Evolutionary conservation across 225 moss, liverwort and hornwort species (phyloP), one percentile per base, ranked within the genome.

Genomic region (Pleurozium schreberi): DNA sequence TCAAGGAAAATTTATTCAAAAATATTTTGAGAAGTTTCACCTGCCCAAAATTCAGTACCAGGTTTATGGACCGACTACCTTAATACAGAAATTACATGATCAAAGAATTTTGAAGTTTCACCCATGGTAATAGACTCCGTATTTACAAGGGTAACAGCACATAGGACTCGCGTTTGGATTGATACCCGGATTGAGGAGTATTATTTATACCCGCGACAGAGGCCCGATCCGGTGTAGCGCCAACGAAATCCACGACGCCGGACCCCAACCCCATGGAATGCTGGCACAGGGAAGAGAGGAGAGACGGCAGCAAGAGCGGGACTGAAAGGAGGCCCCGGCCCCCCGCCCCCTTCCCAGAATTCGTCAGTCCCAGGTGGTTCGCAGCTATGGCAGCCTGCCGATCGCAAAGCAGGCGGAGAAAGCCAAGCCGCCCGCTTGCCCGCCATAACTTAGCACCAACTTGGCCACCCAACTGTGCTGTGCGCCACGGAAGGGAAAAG

Each of bases 311-410:
- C 57, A 28, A 52, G 71, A 87, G 84, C 65, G 81, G 85, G 82
- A 82, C 68, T n/a, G 83, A 53, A 75, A 76, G 80, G 85, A 40
- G 52, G 33, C 36, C 79, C 67, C 8, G 11, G 4, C 66, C 36
- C 68, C 69, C 15, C 38, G 5, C n/a, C 10, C 79, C 58, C 75
- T 83, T 61, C 85, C 81, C 52, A 81, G 91, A 82, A 87, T 71
- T 89, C 84, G 91, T 89, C 87, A 87, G 89, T 83, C 70, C 79
- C 81, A 68, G 62, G 62, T 62, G 88, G 82, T 62, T 76, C 88
- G 61, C 81, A 58, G 88, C 82, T 53, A 88, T 82, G 88, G 82
- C 70, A 4, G 81, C 81, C 71, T 88, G 83, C 83, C 75, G 75
- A 64, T 88, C 64, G 65, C 88, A 19, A 63, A 47, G 62, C 82